A percentile compares a stretch with the other conserved stretches of the same genome.
Conservation (phyloP, 2,329 filamentous ascomycete genomes). For the Diaporthe capsici region DNA sequence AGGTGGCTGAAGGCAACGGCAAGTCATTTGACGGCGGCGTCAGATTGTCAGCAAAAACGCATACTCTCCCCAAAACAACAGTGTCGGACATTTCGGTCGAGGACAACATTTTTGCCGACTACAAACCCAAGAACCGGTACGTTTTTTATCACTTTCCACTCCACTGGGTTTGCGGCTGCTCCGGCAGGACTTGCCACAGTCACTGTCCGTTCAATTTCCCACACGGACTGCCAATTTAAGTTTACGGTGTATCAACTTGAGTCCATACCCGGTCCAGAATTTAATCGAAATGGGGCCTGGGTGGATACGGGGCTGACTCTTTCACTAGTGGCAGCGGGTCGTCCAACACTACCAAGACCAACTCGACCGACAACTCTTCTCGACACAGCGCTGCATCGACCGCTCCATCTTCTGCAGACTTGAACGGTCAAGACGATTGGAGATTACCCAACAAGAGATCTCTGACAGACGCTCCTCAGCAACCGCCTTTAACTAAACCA, state of each 20-base stretch:
- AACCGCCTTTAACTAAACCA: constrained; percentile 61
- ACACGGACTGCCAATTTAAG: constrained; percentile 41
- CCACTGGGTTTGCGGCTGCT: constrained; percentile 34
- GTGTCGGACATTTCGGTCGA: constrained; percentile 56
- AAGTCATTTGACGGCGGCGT: constrained; percentile 67
- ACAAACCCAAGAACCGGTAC: constrained; percentile 69
- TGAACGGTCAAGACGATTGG: constrained; percentile 58
- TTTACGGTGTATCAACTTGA: constrained; percentile 42
- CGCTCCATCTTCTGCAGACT: constrained; percentile 69
- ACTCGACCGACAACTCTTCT: constrained; percentile 72
- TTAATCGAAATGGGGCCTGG: constrained; percentile 41
- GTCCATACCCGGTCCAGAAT: constrained; percentile 43
- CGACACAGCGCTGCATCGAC: constrained; percentile 75
- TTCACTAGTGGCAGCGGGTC: constrained; percentile 68
- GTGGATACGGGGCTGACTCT: constrained; percentile 55
- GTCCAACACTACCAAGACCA: constrained; percentile 73
- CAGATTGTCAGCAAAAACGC: constrained; percentile 56
- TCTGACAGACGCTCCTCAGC: constrained; percentile 55
- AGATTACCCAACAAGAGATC: constrained; percentile 55
- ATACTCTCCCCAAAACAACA: constrained; percentile 56
- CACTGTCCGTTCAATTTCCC: constrained; percentile 38
- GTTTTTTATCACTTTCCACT: constrained; percentile 48
- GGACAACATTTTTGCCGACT: constrained; percentile 71
- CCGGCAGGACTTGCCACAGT: constrained; percentile 33
- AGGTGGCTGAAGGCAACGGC: constrained; percentile 53